These are phyloP conservation scores for Globisporangium viniferum DNA, from an alignment of 352 stramenopile species.

Conservation along the genomic window DNA sequence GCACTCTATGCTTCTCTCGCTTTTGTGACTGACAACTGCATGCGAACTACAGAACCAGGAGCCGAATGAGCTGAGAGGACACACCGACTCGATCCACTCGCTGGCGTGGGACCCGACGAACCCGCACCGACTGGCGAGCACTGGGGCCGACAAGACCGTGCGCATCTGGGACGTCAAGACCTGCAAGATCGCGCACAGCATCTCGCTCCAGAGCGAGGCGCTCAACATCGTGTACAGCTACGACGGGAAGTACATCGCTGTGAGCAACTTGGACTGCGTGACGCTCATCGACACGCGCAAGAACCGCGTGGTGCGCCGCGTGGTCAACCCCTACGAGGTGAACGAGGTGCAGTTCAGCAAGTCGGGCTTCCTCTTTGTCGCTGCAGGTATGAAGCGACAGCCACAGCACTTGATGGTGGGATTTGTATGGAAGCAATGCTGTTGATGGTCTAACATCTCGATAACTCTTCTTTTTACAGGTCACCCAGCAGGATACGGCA, in stretches of 20 bases:
- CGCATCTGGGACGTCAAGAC: slow-evolving; percentile 83
- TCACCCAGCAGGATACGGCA: slow-evolving; percentile 69
- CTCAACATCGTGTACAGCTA: slow-evolving; percentile 80
- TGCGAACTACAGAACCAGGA: slow-evolving; percentile 37
- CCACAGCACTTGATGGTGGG: neutral
- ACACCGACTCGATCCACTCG: slow-evolving; percentile 71
- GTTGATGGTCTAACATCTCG: neutral
- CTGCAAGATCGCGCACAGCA: slow-evolving; percentile 71
- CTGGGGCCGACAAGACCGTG: slow-evolving; percentile 76
- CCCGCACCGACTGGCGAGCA: slow-evolving; percentile 60
- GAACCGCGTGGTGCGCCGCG: slow-evolving; percentile 66
- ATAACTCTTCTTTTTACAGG: slow-evolving; percentile 18
- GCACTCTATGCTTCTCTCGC: no score
- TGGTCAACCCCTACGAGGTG: slow-evolving; percentile 82
- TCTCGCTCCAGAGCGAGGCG: slow-evolving; percentile 69
- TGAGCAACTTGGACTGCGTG: slow-evolving; percentile 70
- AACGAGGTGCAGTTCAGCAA: slow-evolving; percentile 85
- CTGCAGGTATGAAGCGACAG: slow-evolving; percentile 30
- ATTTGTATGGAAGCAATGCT: neutral
- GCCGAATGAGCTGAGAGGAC: slow-evolving; percentile 57
- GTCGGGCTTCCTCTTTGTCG: slow-evolving; percentile 75
- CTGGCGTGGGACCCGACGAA: slow-evolving; percentile 74
- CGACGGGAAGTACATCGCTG: slow-evolving; percentile 81
- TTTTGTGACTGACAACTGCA: neutral
- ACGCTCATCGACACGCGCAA: slow-evolving; percentile 83